Percentiles rank a stretch among this genome's conserved stretches.
Conservation (phyloP, 2,329 filamentous ascomycete genomes). For the Hansfordia pulvinata region DNA sequence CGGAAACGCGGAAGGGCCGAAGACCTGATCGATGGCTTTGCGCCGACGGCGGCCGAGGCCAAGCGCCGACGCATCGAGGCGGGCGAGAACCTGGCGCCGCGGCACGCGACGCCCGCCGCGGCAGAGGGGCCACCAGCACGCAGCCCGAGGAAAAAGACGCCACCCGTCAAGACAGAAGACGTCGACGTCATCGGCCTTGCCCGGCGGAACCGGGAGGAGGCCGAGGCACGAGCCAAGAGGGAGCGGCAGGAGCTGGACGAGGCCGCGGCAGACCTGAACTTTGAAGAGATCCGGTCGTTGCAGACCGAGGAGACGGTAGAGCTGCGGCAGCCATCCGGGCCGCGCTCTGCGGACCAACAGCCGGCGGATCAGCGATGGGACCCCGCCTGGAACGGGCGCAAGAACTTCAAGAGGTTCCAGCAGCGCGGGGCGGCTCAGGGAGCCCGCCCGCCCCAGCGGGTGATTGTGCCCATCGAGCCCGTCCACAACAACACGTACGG, state of each 20-base stretch:
- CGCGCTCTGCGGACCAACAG: slow-evolving; percentile 32
- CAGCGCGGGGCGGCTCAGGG: slow-evolving; percentile 36
- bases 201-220: slow-evolving; percentile 44
- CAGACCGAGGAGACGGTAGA: slow-evolving; percentile 69
- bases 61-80: slow-evolving; percentile 63
- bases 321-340: slow-evolving; percentile 29
- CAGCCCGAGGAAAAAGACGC: slow-evolving; percentile 28
- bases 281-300: slow-evolving; percentile 59
- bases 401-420: slow-evolving; percentile 89
- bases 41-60: slow-evolving; percentile 62
- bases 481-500: slow-evolving; percentile 59
- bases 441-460: slow-evolving; percentile 24
- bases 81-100: slow-evolving; percentile 30
- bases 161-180: slow-evolving; percentile 30
- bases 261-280: slow-evolving; percentile 50
- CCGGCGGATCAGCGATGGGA: slow-evolving; percentile 57
- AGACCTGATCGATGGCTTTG: slow-evolving; percentile 56
- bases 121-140: slow-evolving; percentile 15
- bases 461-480: slow-evolving; percentile 61
- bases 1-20: slow-evolving; percentile 34
- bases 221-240: slow-evolving; percentile 46
- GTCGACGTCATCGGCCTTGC: slow-evolving; percentile 57
- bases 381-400: slow-evolving; percentile 80
- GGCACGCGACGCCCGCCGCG: slow-evolving; percentile 13
- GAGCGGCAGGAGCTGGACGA: slow-evolving; percentile 39